Evolutionary conservation across 2,329 filamentous ascomycete species (phyloP).

Genomic region (Fusarium foetens): DNA sequence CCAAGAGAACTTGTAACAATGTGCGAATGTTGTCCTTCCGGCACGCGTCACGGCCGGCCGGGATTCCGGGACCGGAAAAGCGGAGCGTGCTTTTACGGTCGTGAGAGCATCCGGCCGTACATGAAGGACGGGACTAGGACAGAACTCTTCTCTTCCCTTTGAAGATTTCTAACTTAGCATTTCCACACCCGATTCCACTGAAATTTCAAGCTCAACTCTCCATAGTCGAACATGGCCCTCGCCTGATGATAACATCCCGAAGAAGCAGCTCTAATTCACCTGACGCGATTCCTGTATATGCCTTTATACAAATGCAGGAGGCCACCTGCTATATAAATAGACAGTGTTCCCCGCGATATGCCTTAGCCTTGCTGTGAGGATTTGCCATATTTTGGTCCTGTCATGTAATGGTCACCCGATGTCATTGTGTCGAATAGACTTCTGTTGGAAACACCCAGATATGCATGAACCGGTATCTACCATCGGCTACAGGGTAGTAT

Average conservation of each 20-base stretch:
- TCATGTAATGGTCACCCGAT: no score
- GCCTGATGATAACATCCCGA: not conserved
- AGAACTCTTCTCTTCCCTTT: no score
- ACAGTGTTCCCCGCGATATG: no score
- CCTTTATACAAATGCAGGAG: not conserved
- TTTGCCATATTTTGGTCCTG: not conserved
- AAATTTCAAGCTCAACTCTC: not conserved
- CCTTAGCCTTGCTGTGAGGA: not conserved
- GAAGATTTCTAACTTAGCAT: not conserved
- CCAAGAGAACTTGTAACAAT: not conserved
- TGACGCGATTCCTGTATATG: not conserved
- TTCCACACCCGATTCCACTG: no score
- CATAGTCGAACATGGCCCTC: not conserved
- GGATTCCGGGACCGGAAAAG: not conserved
- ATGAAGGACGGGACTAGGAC: not conserved
- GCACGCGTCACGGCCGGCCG: not conserved
- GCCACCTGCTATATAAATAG: not conserved
- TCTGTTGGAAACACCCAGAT: not conserved
- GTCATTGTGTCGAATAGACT: not conserved
- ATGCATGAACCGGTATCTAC: not conserved
- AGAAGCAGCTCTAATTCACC: not conserved
- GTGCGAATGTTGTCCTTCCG: not conserved
- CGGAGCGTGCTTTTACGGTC: not conserved
- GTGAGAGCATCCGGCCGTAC: not conserved
- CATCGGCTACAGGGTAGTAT: not conserved